phyloP scores from a whole-genome alignment of 768 basidiomycete genomes.

The Phaeotremella skinneri region DNA sequence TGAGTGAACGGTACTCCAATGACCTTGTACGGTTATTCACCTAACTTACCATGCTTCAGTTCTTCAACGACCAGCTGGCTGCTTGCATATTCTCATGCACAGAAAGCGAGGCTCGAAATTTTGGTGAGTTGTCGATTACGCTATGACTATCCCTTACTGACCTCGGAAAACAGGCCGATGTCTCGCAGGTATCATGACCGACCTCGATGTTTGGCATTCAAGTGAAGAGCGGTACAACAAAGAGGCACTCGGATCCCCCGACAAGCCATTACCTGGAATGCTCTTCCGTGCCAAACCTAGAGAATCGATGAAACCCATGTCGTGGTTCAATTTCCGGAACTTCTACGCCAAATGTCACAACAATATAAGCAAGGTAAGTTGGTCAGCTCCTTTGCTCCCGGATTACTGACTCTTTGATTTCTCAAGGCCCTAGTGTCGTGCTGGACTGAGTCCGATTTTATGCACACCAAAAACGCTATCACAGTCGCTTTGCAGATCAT shows the following conservation, averaged over 20 bases:
- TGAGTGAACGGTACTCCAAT: too few species aligned
- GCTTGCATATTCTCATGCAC: conserved; percentile 87
- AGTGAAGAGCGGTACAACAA: conserved; percentile 60
- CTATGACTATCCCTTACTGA: not conserved
- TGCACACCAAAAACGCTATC: conserved; percentile 97
- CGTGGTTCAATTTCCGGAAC: conserved; percentile 68
- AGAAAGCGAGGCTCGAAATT: conserved; percentile 92
- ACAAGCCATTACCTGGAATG: conserved; percentile 69
- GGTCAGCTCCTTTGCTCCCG: not conserved
- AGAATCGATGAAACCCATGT: conserved; percentile 54
- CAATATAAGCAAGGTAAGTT: conserved; percentile 66
- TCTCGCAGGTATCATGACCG: conserved; percentile 70
- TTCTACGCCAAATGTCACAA: conserved; percentile 81
- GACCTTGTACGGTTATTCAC: conserved; percentile 1
- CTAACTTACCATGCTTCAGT: conserved; percentile 54
- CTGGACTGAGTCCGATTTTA: conserved; percentile 84
- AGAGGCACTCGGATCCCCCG: conserved; percentile 67
- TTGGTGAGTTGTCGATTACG: conserved; percentile 59
- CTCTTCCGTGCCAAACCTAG: conserved; percentile 55
- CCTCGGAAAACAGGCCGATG: conserved; percentile 67
- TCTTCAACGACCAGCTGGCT: conserved; percentile 79
- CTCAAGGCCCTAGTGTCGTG: conserved; percentile 69
- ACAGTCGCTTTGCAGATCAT: conserved; percentile 87
- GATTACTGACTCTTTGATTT: not conserved
- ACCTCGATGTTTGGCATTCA: conserved; percentile 74